Conservation (phyloP, 768 basidiomycete species). For the Crucibulum laeve region DNA sequence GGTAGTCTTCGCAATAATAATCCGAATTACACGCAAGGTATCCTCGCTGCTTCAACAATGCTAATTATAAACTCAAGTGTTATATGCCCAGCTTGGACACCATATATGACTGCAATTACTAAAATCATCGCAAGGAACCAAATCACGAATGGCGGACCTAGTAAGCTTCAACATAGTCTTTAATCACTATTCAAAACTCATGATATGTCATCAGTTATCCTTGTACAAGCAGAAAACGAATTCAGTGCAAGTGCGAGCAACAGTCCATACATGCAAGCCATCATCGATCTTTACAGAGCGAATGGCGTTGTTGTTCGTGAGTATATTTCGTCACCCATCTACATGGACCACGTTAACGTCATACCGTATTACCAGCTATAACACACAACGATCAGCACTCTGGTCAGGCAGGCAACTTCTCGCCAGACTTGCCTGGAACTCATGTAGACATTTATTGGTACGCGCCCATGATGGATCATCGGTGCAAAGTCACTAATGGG, state of each 20-base stretch:
- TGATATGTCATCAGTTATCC: slow-evolving; percentile 29
- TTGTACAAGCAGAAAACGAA: slow-evolving; percentile 55
- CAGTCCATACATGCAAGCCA: slow-evolving; percentile 46
- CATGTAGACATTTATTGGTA: slow-evolving; percentile 49
- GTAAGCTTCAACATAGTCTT: slow-evolving; percentile 19
- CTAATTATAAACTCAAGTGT: slow-evolving; percentile 1
- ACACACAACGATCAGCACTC: slow-evolving; percentile 47
- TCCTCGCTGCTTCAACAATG: background rate
- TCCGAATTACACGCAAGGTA: slow-evolving; percentile 40
- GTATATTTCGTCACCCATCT: slow-evolving; percentile 10
- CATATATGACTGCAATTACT: slow-evolving; percentile 48
- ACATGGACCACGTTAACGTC: too few relatives aligned
- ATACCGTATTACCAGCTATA: slow-evolving; percentile 27
- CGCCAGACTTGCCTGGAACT: slow-evolving; percentile 39
- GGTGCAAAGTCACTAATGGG: background rate
- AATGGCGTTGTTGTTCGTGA: slow-evolving; percentile 45
- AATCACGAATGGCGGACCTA: slow-evolving; percentile 56
- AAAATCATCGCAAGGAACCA: slow-evolving; percentile 50
- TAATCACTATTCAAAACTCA: background rate
- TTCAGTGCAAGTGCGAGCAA: slow-evolving; percentile 37
- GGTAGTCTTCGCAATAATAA: slow-evolving; percentile 47
- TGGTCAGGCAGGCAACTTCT: slow-evolving; percentile 44
- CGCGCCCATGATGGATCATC: background rate
- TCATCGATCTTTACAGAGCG: slow-evolving; percentile 38
- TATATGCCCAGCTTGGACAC: slow-evolving; percentile 40